A percentile compares a stretch with the other conserved stretches of the same genome.
Conservation (phyloP, 2,329 filamentous ascomycete genomes). For the Trichoderma semiorbis region DNA sequence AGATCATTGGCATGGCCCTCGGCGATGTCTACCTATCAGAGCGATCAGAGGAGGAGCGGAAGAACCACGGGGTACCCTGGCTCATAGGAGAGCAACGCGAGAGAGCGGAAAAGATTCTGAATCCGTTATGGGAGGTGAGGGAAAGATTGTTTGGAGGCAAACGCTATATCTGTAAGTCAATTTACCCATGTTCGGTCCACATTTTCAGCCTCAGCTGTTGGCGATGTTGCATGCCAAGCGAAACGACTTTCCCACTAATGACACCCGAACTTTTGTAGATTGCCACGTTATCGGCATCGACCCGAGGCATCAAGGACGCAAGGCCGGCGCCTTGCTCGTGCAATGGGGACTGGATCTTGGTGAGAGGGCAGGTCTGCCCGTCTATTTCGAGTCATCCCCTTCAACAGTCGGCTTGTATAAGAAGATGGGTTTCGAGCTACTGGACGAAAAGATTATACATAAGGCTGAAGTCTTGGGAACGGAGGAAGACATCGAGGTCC, state of each 20-base stretch:
- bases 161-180: constrained; percentile 40
- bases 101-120: constrained; percentile 41
- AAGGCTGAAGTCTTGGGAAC: constrained; percentile 32
- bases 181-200: background rate
- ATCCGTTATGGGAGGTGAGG: constrained; percentile 40
- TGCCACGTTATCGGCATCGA: constrained; percentile 44
- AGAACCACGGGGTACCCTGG: constrained; percentile 44
- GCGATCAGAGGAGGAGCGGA: constrained; percentile 40
- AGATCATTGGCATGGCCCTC: constrained; percentile 46
- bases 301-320: constrained; percentile 41
- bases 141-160: constrained; percentile 40
- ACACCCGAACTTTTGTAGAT: constrained; percentile 23
- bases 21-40: constrained; percentile 41
- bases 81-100: constrained; percentile 42
- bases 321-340: constrained; percentile 40
- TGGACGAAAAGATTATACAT: constrained; percentile 36
- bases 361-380: constrained; percentile 21
- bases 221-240: background rate
- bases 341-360: constrained; percentile 37
- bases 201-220: constrained; percentile 7
- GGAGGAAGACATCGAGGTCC: constrained; percentile 36
- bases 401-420: constrained; percentile 42
- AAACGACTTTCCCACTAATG: background rate
- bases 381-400: constrained; percentile 47
- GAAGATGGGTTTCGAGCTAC: constrained; percentile 42